Evolutionary conservation across 108 stramenopile genomes (phyloP).

Genomic region (Nitzschia palea): DNA sequence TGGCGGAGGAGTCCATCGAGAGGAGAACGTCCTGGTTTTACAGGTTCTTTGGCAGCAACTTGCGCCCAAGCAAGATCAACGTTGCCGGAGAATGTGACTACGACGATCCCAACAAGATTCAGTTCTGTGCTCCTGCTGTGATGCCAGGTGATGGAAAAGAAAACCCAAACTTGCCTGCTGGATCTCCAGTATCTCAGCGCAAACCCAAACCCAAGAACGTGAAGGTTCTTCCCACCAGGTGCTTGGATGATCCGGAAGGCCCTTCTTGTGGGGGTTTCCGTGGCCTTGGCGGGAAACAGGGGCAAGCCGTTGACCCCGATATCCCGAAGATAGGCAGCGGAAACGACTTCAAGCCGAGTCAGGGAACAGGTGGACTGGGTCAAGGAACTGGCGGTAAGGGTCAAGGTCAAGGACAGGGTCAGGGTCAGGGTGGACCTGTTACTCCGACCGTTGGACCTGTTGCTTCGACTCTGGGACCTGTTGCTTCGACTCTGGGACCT

Average conservation of each 20-base stretch:
- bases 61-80: slow-evolving; percentile 21
- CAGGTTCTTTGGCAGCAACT: slow-evolving; percentile 27
- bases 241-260: slow-evolving; percentile 32
- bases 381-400: too few species aligned
- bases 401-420: too few species aligned
- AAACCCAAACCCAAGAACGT: neutral
- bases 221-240: slow-evolving; percentile 20
- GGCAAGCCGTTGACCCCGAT: too few species aligned
- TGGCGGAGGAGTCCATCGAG: slow-evolving; percentile 19
- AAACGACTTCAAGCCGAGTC: too few species aligned
- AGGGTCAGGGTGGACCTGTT: too few species aligned
- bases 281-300: neutral
- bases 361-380: too few species aligned
- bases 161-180: slow-evolving; percentile 21
- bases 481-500: neutral
- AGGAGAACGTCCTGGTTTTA: slow-evolving; percentile 31
- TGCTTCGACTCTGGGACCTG: neutral
- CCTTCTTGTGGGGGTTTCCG: slow-evolving; percentile 20
- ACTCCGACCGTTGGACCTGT: neutral
- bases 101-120: slow-evolving; percentile 26
- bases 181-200: neutral
- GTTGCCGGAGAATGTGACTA: slow-evolving; percentile 19
- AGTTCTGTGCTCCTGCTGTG: slow-evolving; percentile 21
- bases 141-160: neutral
- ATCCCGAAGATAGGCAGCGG: too few species aligned